phyloP scores from a whole-genome alignment of 2,329 filamentous ascomycete species.

The Pseudomassariella vexata region DNA sequence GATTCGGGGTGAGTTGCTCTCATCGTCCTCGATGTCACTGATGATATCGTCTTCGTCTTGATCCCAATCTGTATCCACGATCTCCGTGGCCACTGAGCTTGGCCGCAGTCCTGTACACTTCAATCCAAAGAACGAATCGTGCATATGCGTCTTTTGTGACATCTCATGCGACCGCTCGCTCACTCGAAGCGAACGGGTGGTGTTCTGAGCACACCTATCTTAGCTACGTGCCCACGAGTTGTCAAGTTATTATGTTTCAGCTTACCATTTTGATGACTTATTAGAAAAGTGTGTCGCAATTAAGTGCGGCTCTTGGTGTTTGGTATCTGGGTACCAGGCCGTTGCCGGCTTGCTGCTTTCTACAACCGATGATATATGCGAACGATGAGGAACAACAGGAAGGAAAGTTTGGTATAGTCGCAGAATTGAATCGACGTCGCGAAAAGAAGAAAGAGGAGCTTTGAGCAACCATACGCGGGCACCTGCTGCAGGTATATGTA shows the following conservation, averaged over 20 bases:
- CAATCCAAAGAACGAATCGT: conserved; percentile 57
- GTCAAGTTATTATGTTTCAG: no score
- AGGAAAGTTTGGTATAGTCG: conserved; percentile 19
- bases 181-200: conserved; percentile 16
- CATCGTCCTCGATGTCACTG: conserved; percentile 53
- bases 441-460: conserved; percentile 22
- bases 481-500: conserved; percentile 25
- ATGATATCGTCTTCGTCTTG: conserved; percentile 62
- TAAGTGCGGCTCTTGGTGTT: conserved; percentile 14
- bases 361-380: conserved; percentile 21
- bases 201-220: conserved; percentile 15
- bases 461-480: conserved; percentile 19
- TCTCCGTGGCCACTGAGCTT: conserved; percentile 67
- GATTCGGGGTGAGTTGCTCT: conserved; percentile 53
- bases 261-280: conserved; percentile 17
- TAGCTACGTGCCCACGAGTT: background rate
- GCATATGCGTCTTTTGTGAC: conserved; percentile 42
- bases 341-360: conserved; percentile 24
- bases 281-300: conserved; percentile 8
- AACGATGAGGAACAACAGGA: conserved; percentile 20
- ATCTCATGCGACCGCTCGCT: conserved; percentile 39
- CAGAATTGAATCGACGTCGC: conserved; percentile 22
- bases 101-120: conserved; percentile 53
- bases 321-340: conserved; percentile 21
- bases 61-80: conserved; percentile 70